Percentiles rank a stretch among this genome's conserved stretches.
Conservation (phyloP, 202 grass and related monocot species). For the Digitaria exilis region DNA sequence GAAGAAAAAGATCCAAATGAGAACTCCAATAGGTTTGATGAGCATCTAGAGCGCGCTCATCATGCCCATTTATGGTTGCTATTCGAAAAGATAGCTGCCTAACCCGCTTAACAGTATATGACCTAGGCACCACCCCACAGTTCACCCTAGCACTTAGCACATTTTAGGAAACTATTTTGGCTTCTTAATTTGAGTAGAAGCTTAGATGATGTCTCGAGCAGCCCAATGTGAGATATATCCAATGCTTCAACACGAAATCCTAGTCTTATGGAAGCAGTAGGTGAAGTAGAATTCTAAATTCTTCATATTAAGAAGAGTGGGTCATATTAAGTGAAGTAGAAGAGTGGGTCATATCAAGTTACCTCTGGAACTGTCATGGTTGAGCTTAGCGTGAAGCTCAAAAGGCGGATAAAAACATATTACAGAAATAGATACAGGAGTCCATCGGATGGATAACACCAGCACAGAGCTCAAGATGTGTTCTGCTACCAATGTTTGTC, state of each 20-base stretch:
- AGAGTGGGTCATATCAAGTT: neutral
- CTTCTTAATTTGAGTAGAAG: constrained; percentile 20
- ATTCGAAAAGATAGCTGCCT: neutral
- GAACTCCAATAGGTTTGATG: constrained; percentile 19
- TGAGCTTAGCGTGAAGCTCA: neutral
- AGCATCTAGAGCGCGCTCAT: constrained; percentile 6
- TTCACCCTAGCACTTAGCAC: neutral
- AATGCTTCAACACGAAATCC: constrained; percentile 22
- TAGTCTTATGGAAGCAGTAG: constrained; percentile 11
- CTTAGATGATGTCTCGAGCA: constrained; percentile 11
- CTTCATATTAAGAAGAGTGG: neutral
- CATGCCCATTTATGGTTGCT: constrained; percentile 2
- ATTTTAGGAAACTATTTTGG: neutral
- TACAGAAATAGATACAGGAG: neutral
- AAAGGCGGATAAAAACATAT: neutral
- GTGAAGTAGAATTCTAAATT: constrained; percentile 27
- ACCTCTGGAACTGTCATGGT: neutral
- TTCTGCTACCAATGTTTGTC: neutral
- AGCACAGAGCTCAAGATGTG: neutral
- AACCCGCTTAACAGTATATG: neutral
- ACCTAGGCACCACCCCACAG: neutral
- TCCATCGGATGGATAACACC: constrained; percentile 26
- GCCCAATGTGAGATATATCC: neutral
- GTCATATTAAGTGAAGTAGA: neutral
- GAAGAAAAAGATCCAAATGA: constrained; percentile 21